Evolutionary conservation across 2,329 filamentous ascomycete genomes (phyloP), one percentile per base, ranked within the genome.

Genomic region (Thielaviopsis cerberus): DNA sequence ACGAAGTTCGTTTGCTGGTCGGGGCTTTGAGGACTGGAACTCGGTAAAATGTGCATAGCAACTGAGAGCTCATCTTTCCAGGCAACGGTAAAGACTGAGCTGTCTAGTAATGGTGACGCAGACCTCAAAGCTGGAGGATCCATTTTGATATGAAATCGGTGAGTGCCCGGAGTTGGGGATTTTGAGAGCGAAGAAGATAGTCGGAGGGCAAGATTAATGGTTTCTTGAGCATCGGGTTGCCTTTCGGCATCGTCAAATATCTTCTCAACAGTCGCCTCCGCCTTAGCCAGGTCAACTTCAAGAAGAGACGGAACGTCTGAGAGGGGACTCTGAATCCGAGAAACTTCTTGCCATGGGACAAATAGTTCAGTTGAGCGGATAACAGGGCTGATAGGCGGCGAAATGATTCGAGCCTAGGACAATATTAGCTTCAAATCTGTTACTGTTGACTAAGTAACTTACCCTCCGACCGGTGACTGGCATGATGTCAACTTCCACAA

Each of bases 311-410:
- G n/a, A 15, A 58, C n/a, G 30, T 53, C 53, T n/a, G 55, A 60
- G 45, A 52, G 55, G 17, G 59, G 59, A 6, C 55, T 58, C n/a
- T 41, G 15, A 30, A 60, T 48, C n/a, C 52, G 52, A 27, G 55
- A 48, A 27, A 53, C 50, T 20, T 51, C 25, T 48, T 58, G 41
- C 55, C 55, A 60, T 10, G 59, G 55, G 23, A 53, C 23, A 41
- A 58, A 60, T 6, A 30, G 34, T 15, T 60, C 53, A 45, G 25
- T n/a, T n/a, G 30, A 5, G 5, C 26, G 30, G 1, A 55, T 11
- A 24, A 60, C 24, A 23, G 55, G 59, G n/a, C 55, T 57, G 2
- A 60, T n/a, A 37, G 59, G 59, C 25, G 59, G 59, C 4, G 55
- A 55, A 11, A 60, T 45, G 24, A 60, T 45, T 13, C 55, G 52